phyloP scores from a whole-genome alignment of 805 yeast genomes.

The Myxozyma melibiosi region DNA sequence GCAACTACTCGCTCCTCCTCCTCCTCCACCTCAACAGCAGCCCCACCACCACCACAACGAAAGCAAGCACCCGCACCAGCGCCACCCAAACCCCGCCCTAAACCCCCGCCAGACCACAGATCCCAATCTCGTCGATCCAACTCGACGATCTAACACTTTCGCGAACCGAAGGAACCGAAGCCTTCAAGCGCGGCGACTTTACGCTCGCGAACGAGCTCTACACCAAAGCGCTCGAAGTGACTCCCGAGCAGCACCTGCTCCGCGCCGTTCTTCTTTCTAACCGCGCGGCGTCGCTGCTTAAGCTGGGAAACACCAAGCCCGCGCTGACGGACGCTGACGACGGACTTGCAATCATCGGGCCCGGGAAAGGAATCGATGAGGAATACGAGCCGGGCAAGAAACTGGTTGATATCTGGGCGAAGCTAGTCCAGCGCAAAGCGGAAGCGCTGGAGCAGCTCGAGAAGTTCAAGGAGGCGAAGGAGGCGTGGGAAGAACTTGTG shows the following conservation, averaged over 20 bases:
- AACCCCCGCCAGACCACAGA: constrained; percentile 34
- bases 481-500: constrained; percentile 61
- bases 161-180: constrained; percentile 55
- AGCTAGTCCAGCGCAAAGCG: constrained; percentile 69
- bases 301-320: constrained; percentile 67
- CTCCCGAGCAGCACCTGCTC: constrained; percentile 67
- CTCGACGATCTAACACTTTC: constrained; percentile 39
- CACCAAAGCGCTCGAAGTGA: constrained; percentile 53
- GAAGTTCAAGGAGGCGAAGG: constrained; percentile 63
- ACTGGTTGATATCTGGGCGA: constrained; percentile 71
- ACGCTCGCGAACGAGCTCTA: constrained; percentile 63
- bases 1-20: background rate
- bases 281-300: constrained; percentile 65
- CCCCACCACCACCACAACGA: background rate
- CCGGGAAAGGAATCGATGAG: constrained; percentile 46
- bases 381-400: constrained; percentile 54
- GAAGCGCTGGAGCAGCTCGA: constrained; percentile 85
- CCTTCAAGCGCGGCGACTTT: constrained; percentile 84
- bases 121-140: constrained; percentile 39
- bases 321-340: constrained; percentile 52
- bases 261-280: constrained; percentile 74
- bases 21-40: background rate
- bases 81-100: constrained; percentile 1
- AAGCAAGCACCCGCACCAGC: constrained; percentile 1
- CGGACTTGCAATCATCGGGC: constrained; percentile 50